Evolutionary conservation across 805 yeast genomes (phyloP), one percentile per base, ranked within the genome.

Genomic region (Torulaspora maleeae): DNA sequence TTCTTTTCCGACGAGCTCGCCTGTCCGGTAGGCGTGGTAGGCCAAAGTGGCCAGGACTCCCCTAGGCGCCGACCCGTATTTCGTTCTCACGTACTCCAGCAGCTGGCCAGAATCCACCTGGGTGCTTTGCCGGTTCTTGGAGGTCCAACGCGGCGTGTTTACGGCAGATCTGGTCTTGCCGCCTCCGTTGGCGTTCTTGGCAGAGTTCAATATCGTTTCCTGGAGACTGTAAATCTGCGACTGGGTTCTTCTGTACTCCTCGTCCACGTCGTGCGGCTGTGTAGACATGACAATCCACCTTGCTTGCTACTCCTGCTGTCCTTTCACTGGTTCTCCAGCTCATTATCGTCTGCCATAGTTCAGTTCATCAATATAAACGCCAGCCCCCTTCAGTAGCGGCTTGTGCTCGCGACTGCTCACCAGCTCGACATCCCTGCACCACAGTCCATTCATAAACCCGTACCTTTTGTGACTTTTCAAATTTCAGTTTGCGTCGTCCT

Each of bases 131-230:
- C 12, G 39, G 25, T 27, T 35, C 5, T 27, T 19, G 4, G 20
- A 12, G 9, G n/a, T 13, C 13, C 19, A 8, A 10, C 22, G 30
- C 17, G 15, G 36, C 12, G 22, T 10, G 12, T 27, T 38, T 5
- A 20, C 9, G 13, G 25, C 37, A 10, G 22, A n/a, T 32, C 24
- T 41, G 13, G 15, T 20, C 13, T 35, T 28, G 24, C 27, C 29
- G 28, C 29, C 36, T 5, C 37, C 37, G 7, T 33, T 27, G 13
- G 37, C 19, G 6, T 44, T 22, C 15, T 17, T 34, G 2, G 44
- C 53, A 20, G 64, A 59, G 36, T 64, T 63, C 35, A 64, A 43
- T 15, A 66, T 54, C 5, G 67, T 64, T 36, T 63, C 67, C 38
- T 66, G 70, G 17, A 66, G 41, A 15, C 57, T 54, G 35, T 57